These are phyloP conservation scores for Podaxis sp. DNA, from an alignment of 768 basidiomycete species.

Conservation along the genomic window DNA sequence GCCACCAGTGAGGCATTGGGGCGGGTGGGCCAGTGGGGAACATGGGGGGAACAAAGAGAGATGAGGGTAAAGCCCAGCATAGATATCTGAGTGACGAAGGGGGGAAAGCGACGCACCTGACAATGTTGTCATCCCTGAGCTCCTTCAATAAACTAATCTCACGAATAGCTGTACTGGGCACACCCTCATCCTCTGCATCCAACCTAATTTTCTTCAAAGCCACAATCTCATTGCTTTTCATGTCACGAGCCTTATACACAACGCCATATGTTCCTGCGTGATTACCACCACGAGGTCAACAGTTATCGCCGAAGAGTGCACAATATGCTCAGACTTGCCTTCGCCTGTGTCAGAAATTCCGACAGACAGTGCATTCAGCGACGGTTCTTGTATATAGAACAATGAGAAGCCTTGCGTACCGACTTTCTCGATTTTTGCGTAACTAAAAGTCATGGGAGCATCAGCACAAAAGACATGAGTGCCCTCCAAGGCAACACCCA, in stretches of 20 bases:
- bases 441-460: conserved; percentile 43
- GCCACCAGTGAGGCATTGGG: no score
- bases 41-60: neutral
- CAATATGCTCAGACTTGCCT: conserved; percentile 25
- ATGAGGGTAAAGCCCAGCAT: neutral
- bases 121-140: conserved; percentile 93
- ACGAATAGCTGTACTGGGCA: conserved; percentile 95
- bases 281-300: neutral
- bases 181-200: conserved; percentile 98
- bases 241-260: conserved; percentile 94
- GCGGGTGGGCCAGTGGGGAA: neutral
- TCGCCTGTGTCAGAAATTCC: conserved; percentile 30
- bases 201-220: conserved; percentile 98
- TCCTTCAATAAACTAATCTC: conserved; percentile 98
- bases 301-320: neutral
- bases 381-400: neutral
- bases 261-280: conserved; percentile 91
- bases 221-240: conserved; percentile 75
- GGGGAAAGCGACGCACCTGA: conserved; percentile 51
- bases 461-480: conserved; percentile 14
- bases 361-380: conserved; percentile 14
- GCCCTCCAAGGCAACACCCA: conserved; percentile 20
- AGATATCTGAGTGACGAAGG: neutral
- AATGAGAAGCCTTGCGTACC: conserved; percentile 55
- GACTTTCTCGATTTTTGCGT: conserved; percentile 97